Evolutionary conservation across 768 basidiomycete genomes (phyloP), one percentile per base, ranked within the genome.

Genomic region (Tylopilus felleus): DNA sequence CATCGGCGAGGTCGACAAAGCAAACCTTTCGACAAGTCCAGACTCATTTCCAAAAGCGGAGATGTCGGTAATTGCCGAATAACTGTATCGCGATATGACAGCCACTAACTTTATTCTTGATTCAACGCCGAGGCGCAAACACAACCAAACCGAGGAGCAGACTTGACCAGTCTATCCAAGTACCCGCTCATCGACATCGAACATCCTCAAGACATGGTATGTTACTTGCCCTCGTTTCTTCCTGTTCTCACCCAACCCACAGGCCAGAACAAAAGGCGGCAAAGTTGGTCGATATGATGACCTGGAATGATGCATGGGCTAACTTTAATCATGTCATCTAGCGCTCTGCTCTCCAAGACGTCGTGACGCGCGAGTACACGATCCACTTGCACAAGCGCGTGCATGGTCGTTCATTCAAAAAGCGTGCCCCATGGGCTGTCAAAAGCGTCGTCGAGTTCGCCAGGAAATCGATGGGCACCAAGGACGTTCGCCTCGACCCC

Each of bases 321-420:
- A 33, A 57, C 46, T 13, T 25, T 19, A 40, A 49, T 50, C 28
- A 36, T 40, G 25, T 27, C 38, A 46, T 54, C 35, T 49, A 85
- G 83, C 93, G 96, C 75, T 95, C 93, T 56, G 96, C 96, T 51
- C 91, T 98, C 72, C 84, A 91, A 76, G 96, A 98, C 74, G 96
- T 98, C 77, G 96, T 98, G 61, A 90, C 95, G 61, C 88, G 95
- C 68, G 96, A 99, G 74, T 97, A 98, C 87, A 98, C 96, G 68
- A 89, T 98, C 80, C 93, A 97, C 77, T 78, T 98, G 38, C 93
- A 97, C 86, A 97, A 96, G 75, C 86, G 76, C 62, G 92, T 94
- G 40, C 91, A 93, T 74, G 91, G 88, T 63, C 83, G 88, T 56
- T 88, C 90, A 40, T 98, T 97, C 83, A 98, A 98, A 80, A 96